Evolutionary conservation across 2,329 filamentous ascomycete genomes (phyloP), one percentile per base, ranked within the genome.

Genomic region (Aspergillus uvarum): DNA sequence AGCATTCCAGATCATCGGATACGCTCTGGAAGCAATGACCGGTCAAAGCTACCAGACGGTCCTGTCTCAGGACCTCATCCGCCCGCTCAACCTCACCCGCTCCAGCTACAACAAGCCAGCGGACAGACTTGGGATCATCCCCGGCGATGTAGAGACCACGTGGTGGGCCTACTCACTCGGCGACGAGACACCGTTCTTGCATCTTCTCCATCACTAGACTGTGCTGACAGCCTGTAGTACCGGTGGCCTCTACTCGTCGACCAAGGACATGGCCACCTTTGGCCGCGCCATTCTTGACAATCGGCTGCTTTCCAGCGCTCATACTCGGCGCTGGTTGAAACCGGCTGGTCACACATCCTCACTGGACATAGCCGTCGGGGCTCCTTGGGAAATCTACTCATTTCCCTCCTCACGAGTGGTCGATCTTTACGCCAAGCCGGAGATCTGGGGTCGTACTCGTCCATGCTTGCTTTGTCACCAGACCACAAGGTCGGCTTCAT

Each of bases 271-370:
- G 55, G 73, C 76, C 0, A 64, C 67, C 5, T 67, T 81, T n/a
- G 79, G 79, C n/a, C 76, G 75, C 2, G 74, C 76, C 22, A 80
- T 82, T 61, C 70, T 82, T 21, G 66, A 67, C 10, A 76, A 73
- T 19, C 72, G 71, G 0, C 67, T 81, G 1, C 65, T 82, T 0
- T 60, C 73, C 0, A 64, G 71, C 0, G 62, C 68, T 2, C 63
- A 71, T 14, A 81, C 80, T 0, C 72, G 76, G n/a, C 71, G 77
- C 35, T 82, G 80, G 80, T 68, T 82, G 21, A 79, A 79, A 54
- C 80, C 80, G 0, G 63, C 66, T 0, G 65, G 72, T 3, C 70
- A 77, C 24, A 77, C 75, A 0, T 72, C 78, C 4, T 76, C 78
- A 32, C 64, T 77, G 0, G 60, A 67, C 44, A 73, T 76, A 11